Base-by-base conservation (phyloP, 78 protist species). In the slime mould (Dictyostelium discoideum) region DNA sequence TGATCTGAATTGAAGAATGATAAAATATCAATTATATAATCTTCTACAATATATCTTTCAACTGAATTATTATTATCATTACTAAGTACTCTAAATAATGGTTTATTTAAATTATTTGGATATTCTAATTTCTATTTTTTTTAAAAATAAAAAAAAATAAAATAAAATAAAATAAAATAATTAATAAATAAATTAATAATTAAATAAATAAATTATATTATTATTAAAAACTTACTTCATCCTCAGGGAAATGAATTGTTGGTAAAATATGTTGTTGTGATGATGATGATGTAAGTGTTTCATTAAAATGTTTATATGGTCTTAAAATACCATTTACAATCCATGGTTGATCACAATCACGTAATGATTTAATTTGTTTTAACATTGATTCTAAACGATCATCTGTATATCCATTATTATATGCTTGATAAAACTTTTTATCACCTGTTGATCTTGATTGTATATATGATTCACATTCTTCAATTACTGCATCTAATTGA, bases 401-500 rank as follows among this genome's bases (percentile, higher is more conserved):
- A 50, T 82, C 88, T 44, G 83, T 82, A n/a, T 18, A 22, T 73
- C 85, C 95, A 74, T 74, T 74, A 37, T 74, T 74, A 46, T 79
- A 88, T 54, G 95, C 6, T 82, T 90, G 95, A 83, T 69, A 90
- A 77, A 90, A 90, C 42, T 90, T 90, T 84, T 90, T 90, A 44
- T 90, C 95, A 26, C 74, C 29, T 13, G 32, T 32, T 29, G 76
- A 40, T 90, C 95, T 80, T 18, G 60, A 32, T 73, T 63, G 67
- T 42, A 90, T 5, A 50, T 90, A 90, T 37, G 84, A 29, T 32
- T 82, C 88, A 22, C 84, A 67, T 73, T 90, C 95, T 39, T 90
- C 95, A n/a, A 90, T 46, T 10, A 90, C 29, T 29, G 57, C 86
- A 80, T 72, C 60, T 48, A 90, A 50, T 73, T 90, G 95, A 26